phyloP scores from a whole-genome alignment of 345 rosid genomes.

The Cardamine chenopodiifolia region DNA sequence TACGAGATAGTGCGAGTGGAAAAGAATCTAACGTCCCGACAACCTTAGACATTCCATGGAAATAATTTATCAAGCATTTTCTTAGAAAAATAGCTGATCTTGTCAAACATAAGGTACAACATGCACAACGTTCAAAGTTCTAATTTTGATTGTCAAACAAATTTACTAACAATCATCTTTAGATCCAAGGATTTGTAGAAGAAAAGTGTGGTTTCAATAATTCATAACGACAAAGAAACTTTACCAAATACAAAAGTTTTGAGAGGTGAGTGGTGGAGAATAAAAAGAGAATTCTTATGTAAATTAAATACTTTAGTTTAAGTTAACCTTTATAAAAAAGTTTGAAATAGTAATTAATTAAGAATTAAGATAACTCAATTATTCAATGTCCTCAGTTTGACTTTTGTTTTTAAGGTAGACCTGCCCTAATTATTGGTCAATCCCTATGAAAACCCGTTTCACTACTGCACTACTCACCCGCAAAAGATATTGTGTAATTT shows the following conservation, averaged over 20 bases:
- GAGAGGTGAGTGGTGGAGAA: conserved; percentile 16
- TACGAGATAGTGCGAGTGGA: no score
- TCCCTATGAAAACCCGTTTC: not conserved
- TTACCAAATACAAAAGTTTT: not conserved
- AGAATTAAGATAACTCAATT: not conserved
- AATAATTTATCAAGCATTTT: not conserved
- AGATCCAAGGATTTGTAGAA: not conserved
- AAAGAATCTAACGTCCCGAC: not conserved
- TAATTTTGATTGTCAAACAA: not conserved
- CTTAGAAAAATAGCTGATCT: not conserved
- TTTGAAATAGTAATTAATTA: not conserved
- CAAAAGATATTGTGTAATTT: no score
- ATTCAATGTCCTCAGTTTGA: conserved; percentile 10
- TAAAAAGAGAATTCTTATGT: not conserved
- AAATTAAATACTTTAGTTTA: not conserved
- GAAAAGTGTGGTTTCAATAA: not conserved
- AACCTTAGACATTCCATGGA: not conserved
- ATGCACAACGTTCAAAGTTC: not conserved
- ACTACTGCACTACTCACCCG: no score
- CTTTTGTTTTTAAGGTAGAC: conserved; percentile 4
- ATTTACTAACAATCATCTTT: not conserved
- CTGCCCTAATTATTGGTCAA: conserved; percentile 5
- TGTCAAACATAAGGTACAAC: not conserved
- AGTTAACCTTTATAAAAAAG: conserved; percentile 1
- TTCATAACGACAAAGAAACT: conserved; percentile 8